A percentile compares a stretch with the other conserved stretches of the same genome.
phyloP scores from a whole-genome alignment of 495 filamentous ascomycete genomes.

The Penicillium malachiteum region DNA sequence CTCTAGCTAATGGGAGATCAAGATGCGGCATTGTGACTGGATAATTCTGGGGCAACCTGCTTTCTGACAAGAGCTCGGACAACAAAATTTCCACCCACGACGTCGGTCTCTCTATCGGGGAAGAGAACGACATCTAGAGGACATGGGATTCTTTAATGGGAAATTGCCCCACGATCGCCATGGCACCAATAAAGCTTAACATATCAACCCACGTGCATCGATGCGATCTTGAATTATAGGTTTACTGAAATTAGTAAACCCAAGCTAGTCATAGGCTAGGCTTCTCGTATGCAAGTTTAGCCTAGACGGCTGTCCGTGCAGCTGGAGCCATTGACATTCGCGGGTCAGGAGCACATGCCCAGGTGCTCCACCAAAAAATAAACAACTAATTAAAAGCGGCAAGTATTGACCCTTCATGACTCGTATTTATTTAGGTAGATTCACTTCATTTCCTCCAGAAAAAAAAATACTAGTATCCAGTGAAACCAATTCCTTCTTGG shows the following conservation, averaged over 20 bases:
- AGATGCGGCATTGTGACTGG: constrained; percentile 2
- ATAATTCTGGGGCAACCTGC: background rate
- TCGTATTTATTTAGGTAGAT: no score
- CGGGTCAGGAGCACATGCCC: no score
- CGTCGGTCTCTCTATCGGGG: background rate
- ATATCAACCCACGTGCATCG: background rate
- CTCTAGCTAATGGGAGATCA: constrained; percentile 8
- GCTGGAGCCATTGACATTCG: background rate
- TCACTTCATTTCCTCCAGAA: no score
- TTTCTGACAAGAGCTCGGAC: constrained; percentile 3
- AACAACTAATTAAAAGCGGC: no score
- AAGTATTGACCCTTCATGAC: no score
- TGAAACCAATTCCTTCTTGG: no score
- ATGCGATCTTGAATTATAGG: background rate
- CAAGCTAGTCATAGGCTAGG: background rate
- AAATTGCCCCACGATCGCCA: background rate
- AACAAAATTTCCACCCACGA: constrained; percentile 7
- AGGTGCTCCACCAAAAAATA: no score
- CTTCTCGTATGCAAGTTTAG: background rate
- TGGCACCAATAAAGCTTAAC: background rate
- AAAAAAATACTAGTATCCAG: no score
- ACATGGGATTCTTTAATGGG: background rate
- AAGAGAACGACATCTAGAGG: background rate
- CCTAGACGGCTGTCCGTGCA: background rate
- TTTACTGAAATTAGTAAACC: background rate